Percentiles rank a stretch among this genome's conserved stretches.
phyloP scores from a whole-genome alignment of 73 alveolate species.

The Stentor roeselii region DNA sequence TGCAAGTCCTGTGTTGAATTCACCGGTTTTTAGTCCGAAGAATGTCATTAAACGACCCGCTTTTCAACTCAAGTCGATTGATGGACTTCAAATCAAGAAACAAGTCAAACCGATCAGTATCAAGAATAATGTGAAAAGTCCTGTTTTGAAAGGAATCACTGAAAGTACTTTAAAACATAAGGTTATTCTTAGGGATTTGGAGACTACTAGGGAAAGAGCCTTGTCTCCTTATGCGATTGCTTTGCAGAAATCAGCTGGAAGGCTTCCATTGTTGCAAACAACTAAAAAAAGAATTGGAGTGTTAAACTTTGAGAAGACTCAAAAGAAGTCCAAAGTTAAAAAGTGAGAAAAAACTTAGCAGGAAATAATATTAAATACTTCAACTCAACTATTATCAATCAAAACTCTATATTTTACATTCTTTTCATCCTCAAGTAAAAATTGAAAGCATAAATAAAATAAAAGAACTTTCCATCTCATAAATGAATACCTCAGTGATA shows the following conservation, averaged over 20 bases:
- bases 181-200: background rate
- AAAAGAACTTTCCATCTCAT: no score
- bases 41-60: background rate
- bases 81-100: background rate
- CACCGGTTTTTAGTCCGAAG: background rate
- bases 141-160: background rate
- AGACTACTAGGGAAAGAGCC: background rate
- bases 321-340: background rate
- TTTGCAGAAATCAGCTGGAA: background rate
- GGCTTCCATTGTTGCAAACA: background rate
- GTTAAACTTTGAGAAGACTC: background rate
- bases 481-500: no score
- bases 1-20: background rate
- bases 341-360: no score
- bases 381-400: no score
- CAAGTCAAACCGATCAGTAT: background rate
- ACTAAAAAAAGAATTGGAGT: background rate
- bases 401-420: no score
- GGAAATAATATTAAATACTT: no score
- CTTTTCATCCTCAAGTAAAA: no score
- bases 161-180: background rate
- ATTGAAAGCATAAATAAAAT: no score
- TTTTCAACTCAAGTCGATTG: background rate
- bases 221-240: background rate
- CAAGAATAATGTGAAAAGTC: background rate